A percentile compares a stretch with the other conserved stretches of the same genome.
These are phyloP conservation scores for Cercospora sojina DNA, from an alignment of 2,329 filamentous ascomycete genomes.

Conservation along the genomic window DNA sequence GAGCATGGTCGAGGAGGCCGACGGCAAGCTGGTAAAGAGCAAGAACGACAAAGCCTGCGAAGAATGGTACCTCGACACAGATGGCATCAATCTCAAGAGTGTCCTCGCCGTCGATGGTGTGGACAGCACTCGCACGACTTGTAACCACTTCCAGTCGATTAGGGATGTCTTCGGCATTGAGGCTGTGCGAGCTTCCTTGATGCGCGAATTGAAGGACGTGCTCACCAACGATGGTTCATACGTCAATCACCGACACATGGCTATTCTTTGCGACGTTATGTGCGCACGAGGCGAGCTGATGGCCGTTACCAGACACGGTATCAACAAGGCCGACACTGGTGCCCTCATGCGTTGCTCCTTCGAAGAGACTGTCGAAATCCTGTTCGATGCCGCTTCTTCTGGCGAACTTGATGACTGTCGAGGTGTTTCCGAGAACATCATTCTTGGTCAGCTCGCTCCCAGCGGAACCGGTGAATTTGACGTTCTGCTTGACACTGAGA, in stretches of 20 bases:
- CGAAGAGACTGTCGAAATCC: conserved; percentile 97
- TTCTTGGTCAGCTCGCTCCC: conserved; percentile 94
- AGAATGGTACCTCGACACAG: conserved; percentile 96
- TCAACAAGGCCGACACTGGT: conserved; percentile 96
- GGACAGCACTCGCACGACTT: conserved; percentile 80
- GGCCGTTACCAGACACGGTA: conserved; percentile 95
- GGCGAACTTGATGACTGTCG: conserved; percentile 97
- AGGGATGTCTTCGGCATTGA: conserved; percentile 96
- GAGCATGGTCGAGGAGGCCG: conserved; percentile 63
- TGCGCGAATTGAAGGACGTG: conserved; percentile 86
- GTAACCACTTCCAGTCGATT: conserved; percentile 93
- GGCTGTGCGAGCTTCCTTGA: conserved; percentile 80
- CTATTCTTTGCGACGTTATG: conserved; percentile 95
- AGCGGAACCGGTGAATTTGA: conserved; percentile 97
- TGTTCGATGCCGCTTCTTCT: conserved; percentile 89
- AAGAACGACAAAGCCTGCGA: conserved; percentile 74
- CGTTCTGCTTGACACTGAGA: conserved; percentile 86
- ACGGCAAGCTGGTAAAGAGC: conserved; percentile 71
- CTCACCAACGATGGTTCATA: conserved; percentile 98
- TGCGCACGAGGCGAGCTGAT: conserved; percentile 91
- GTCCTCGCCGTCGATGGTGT: conserved; percentile 87
- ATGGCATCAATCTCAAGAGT: conserved; percentile 79
- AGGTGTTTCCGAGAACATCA: conserved; percentile 97
- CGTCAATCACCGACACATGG: conserved; percentile 97
- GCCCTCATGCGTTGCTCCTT: conserved; percentile 99